Conservation (phyloP, 495 filamentous ascomycete genomes). For the Talaromyces trachyspermus region DNA sequence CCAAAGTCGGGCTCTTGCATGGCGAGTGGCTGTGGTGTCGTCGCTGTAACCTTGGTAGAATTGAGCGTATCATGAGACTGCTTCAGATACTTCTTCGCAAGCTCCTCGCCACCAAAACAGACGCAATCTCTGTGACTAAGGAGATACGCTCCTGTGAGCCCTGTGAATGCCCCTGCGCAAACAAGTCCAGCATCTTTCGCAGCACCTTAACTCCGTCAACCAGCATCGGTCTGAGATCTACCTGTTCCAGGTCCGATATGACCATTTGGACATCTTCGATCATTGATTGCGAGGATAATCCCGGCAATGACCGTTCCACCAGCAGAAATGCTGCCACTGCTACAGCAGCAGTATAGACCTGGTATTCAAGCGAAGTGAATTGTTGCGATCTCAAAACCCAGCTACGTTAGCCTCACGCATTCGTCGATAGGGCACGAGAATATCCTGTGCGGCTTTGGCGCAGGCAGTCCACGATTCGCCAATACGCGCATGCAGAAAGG, state of each 20-base stretch:
- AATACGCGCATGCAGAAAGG: constrained; percentile 9
- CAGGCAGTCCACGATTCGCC: constrained; percentile 9
- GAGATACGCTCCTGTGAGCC: neutral
- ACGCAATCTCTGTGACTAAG: constrained; percentile 7
- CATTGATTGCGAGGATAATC: constrained; percentile 9
- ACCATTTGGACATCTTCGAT: constrained; percentile 11
- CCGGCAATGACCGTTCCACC: constrained; percentile 10
- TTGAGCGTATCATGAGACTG: neutral
- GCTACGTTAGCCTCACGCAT: constrained; percentile 6
- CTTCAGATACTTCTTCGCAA: constrained; percentile 6
- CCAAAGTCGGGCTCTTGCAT: neutral
- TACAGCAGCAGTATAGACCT: constrained; percentile 8
- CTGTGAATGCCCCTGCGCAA: neutral
- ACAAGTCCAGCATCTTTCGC: constrained; percentile 8
- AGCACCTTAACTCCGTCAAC: constrained; percentile 9
- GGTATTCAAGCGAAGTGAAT: constrained; percentile 5
- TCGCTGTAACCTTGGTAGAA: neutral
- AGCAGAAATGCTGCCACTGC: constrained; percentile 10
- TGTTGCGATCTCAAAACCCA: constrained; percentile 5
- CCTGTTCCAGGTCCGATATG: constrained; percentile 9
- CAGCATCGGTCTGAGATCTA: constrained; percentile 8
- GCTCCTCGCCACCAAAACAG: constrained; percentile 10
- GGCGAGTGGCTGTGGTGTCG: neutral
- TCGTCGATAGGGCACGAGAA: constrained; percentile 7
- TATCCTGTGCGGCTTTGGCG: constrained; percentile 6